Evolutionary conservation across 345 rosid genomes (phyloP), one percentile per base, ranked within the genome.

Genomic region (Linum trigynum): DNA sequence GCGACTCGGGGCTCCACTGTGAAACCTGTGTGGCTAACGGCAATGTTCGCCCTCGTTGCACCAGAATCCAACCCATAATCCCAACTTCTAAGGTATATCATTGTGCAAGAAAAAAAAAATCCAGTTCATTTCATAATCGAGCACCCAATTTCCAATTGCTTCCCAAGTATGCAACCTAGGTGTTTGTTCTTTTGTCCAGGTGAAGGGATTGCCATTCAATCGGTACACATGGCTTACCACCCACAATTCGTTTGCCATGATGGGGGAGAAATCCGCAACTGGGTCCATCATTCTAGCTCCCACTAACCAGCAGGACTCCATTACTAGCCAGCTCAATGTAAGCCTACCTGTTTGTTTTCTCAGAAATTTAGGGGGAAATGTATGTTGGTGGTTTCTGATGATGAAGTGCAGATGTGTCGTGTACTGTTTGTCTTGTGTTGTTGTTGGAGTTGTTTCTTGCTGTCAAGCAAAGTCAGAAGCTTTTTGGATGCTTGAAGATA

Each of bases 1-100:
- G 78, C 60, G 68, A 63, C 65, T 14, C 62, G 5, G 78, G 66
- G 65, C 62, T 74, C 6, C 78, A 67, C 42, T 74, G 78, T 17
- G 71, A 70, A 23, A 70, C 71, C 0, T 74, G 78, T 55, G 16
- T 59, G 12, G 71, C 71, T 40, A 74, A 74, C 43, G 71, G 71
- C 42, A 74, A 70, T 63, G 43, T 59, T 6, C 38, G 68, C 38
- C 74, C 71, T 1, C 64, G 78, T 0, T 74, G 78, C 62, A 74
- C 74, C 39, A 66, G 78, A 63, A 63, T 66, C 58, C 74, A 66
- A 55, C 78, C 78, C 0, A 40, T 67, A 3, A 66, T 14, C 53
- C 78, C 78, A 12, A 63, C 65, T 40, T 70, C 78, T 70, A 57
- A 59, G 71, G 78, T 70, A 6, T 37, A 57, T 7, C 7, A 0